These are phyloP conservation scores for Metahyphopichia silvanorum DNA, from an alignment of 805 yeast species.

Conservation along the genomic window DNA sequence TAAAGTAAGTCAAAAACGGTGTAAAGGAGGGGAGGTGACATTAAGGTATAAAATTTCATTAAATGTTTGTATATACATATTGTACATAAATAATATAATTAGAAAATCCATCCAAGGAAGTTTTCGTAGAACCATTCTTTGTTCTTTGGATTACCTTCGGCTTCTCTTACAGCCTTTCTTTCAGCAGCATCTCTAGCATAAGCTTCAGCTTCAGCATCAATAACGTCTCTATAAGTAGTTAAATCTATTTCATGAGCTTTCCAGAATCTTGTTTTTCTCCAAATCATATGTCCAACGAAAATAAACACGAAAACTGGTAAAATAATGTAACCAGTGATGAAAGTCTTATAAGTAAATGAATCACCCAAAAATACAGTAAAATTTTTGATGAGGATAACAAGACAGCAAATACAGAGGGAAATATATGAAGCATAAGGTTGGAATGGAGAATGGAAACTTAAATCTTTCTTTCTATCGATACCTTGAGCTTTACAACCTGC, in stretches of 20 bases:
- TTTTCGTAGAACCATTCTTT: conserved; percentile 48
- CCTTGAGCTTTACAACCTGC: conserved; percentile 55
- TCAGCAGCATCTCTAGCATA: conserved; percentile 32
- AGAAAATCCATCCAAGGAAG: conserved; percentile 48
- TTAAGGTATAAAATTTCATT: too few species aligned
- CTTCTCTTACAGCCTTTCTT: conserved; percentile 31
- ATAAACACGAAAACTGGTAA: conserved; percentile 53
- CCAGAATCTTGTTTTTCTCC: neutral
- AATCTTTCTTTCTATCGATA: conserved; percentile 50
- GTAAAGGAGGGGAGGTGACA: too few species aligned
- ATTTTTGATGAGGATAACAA: conserved; percentile 70
- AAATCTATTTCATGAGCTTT: neutral
- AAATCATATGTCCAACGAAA: conserved; percentile 61
- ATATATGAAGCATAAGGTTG: conserved; percentile 61
- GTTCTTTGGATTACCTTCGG: conserved; percentile 42
- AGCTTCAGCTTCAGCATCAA: conserved; percentile 50
- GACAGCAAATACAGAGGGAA: conserved; percentile 44
- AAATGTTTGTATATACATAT: too few species aligned
- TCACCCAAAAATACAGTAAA: conserved; percentile 62
- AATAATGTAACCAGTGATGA: conserved; percentile 71
- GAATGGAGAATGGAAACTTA: conserved; percentile 52
- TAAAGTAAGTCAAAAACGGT: too few species aligned
- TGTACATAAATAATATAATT: too few species aligned
- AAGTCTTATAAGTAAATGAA: conserved; percentile 56
- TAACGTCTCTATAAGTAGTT: conserved; percentile 51